Base-by-base conservation (phyloP, 495 filamentous ascomycete genomes). In the Aspergillus sparsus region DNA sequence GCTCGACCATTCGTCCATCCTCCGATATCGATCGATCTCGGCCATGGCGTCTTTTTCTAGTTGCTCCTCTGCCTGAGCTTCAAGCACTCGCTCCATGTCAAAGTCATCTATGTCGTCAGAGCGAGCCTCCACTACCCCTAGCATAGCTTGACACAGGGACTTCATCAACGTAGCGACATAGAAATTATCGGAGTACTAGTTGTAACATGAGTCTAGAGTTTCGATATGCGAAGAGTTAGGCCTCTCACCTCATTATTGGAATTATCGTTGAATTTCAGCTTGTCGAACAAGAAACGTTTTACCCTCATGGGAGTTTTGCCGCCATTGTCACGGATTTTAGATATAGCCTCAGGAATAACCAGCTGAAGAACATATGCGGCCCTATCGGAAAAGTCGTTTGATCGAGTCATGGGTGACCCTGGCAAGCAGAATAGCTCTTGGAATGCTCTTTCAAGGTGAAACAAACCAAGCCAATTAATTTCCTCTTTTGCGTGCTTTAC, bases 261-360 rank as follows among this genome's bases (percentile, higher is more conserved):
- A 68, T 99, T 98, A 71, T 98, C 91, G 63, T 98, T 99, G 74
- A 91, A 92, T 49, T 88, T 87, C 31, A 99, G 75, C 73, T 92
- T 88, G 62, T 97, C 92, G 41, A 93, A 82, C 18, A 99, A 78
- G 70, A 96, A 96, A 10, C 78, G 82, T 57, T 92, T 89, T 8
- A 87, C 91, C 21, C 82, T 71, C 64, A 84, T 79, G 0, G 93
- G 92, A 62, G 90, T 92, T 58, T 84, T 88, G 5, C 91, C 91
- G 60, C 81, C 81, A 37, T 83, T 82, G 68, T 94, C 87, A 27
- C 90, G 84, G 12, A 97, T 83, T 61, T 85, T 82, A 5, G 93
- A 86, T 46, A 99, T 86, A 10, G 92, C 87, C 47, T 82, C 80
- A 0, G 89, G 86, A 58, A 99, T 92, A 2, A 87, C 84, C 59